phyloP scores from a whole-genome alignment of 305 asterid species.

The Solanum chacoense region DNA sequence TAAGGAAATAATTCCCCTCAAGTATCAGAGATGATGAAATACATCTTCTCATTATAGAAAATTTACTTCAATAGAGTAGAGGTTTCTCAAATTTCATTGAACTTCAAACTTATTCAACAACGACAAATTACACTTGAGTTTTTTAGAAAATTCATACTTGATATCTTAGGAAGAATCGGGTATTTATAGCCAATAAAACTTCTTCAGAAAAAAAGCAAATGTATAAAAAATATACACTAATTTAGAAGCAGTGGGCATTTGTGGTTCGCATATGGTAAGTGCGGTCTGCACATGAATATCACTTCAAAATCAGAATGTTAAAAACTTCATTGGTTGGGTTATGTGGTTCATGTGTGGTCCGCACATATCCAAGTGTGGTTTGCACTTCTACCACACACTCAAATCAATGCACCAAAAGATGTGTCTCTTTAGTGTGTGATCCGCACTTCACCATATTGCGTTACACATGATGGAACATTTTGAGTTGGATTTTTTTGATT shows the following conservation, averaged over 20 bases:
- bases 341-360: not conserved
- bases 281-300: not conserved
- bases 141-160: too few relatives aligned
- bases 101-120: not conserved
- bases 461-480: not conserved
- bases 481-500: not conserved
- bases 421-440: not conserved
- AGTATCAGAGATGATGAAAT: not conserved
- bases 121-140: too few relatives aligned
- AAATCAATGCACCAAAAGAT: not conserved
- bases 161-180: too few relatives aligned
- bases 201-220: too few relatives aligned
- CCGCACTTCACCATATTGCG: not conserved
- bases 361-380: not conserved
- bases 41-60: not conserved
- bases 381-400: not conserved
- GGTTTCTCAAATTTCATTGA: too few relatives aligned
- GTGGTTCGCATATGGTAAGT: not conserved
- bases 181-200: too few relatives aligned
- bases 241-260: not conserved
- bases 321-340: not conserved
- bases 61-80: not conserved
- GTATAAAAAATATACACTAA: not conserved
- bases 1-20: too few relatives aligned
- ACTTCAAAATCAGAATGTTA: not conserved